phyloP scores from a whole-genome alignment of 108 stramenopile species.

The Fragilaria crotonensis region DNA sequence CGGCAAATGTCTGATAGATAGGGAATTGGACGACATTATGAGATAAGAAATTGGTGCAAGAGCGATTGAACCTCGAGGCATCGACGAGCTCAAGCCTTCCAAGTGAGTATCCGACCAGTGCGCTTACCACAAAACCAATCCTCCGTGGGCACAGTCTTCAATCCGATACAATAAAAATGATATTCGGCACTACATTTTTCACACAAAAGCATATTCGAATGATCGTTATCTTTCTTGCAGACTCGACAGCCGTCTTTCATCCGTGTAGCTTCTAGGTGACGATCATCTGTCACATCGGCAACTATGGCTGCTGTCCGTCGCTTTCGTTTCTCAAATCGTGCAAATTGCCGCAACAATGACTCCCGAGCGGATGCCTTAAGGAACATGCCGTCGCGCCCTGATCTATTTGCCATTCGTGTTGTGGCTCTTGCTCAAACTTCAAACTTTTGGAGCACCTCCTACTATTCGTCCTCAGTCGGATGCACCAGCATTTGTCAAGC shows the following conservation, averaged over 20 bases:
- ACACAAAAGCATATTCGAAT: conserved; percentile 70
- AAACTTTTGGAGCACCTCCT: too few relatives aligned
- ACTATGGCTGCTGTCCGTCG: neutral
- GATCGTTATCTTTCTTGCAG: conserved; percentile 70
- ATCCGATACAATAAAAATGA: conserved; percentile 64
- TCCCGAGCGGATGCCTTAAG: neutral
- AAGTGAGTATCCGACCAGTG: neutral
- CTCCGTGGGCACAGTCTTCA: conserved; percentile 56
- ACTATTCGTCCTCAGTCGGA: too few relatives aligned
- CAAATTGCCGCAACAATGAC: neutral
- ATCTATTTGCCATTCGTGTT: neutral
- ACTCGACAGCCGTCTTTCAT: conserved; percentile 50
- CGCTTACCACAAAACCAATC: conserved; percentile 80
- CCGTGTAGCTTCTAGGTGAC: neutral
- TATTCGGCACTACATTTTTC: conserved; percentile 80
- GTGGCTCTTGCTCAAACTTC: too few relatives aligned
- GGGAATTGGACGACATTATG: neutral
- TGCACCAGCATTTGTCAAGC: too few relatives aligned
- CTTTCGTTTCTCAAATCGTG: neutral
- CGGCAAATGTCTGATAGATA: conserved; percentile 38
- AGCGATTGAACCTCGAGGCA: neutral
- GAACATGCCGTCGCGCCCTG: neutral
- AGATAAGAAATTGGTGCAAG: conserved; percentile 3
- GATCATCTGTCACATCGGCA: neutral
- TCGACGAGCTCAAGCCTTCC: neutral